phyloP scores from a whole-genome alignment of 257 asterid species.

The Lycium ferocissimum region DNA sequence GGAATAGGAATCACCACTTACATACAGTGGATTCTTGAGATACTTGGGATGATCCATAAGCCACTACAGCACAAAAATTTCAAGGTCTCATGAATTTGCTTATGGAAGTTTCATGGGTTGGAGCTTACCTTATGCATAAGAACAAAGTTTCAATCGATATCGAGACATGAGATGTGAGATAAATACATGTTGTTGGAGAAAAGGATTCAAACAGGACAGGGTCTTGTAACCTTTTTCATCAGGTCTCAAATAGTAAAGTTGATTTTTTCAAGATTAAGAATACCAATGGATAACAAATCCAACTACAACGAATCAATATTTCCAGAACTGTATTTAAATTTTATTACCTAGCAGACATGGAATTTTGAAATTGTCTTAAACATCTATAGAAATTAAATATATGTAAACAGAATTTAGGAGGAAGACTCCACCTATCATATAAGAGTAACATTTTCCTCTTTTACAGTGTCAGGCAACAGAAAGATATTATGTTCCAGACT shows the following conservation, averaged over 20 bases:
- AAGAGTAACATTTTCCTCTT: not conserved
- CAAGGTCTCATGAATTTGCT: not conserved
- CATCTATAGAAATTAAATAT: not conserved
- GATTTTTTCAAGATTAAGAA: not conserved
- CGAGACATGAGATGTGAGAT: not conserved
- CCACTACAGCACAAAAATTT: constrained; percentile 31
- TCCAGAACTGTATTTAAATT: not conserved
- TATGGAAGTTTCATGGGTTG: not conserved
- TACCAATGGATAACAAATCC: constrained; percentile 10
- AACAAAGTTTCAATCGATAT: not conserved
- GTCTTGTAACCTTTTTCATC: not conserved
- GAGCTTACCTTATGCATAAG: not conserved
- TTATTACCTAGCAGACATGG: not conserved
- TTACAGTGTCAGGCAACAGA: not conserved
- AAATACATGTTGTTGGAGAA: constrained; percentile 11
- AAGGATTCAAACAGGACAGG: not conserved
- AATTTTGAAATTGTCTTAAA: not conserved
- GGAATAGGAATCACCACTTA: constrained; percentile 28
- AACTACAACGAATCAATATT: not conserved
- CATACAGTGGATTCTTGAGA: constrained; percentile 28
- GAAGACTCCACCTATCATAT: not conserved
- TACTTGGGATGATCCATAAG: constrained; percentile 30
- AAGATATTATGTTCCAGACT: not conserved
- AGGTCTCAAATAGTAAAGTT: constrained; percentile 10
- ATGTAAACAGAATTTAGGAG: not conserved